Base-by-base conservation (phyloP, 2,329 filamentous ascomycete species). In the Purpureocillium lavendulum region DNA sequence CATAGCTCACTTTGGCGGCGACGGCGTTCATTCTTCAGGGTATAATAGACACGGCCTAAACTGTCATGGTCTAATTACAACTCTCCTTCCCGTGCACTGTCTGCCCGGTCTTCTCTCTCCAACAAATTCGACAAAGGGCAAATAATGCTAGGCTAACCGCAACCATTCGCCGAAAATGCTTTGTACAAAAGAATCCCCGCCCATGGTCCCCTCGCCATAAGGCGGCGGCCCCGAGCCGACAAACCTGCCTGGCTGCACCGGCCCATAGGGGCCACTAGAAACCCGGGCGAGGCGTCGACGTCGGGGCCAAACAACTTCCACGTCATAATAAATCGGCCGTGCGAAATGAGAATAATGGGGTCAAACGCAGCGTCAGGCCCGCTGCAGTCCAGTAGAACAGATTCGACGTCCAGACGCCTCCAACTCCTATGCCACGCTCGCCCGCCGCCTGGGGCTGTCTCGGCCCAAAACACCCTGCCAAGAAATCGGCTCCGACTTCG, bases 51-150 rank as follows among this genome's bases (percentile, higher is more conserved):
- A 47, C 49, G 53, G 49, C 49, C 48, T 44, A 42, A 46, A 45
- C 49, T 45, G 42, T 48, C 51, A 38, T 45, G 33, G 46, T 60
- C 56, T 61, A 61, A 59, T 58, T 61, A 60, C 55, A 61, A 45
- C 47, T 53, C 21, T 26, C 21, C 10, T 5, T 26, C 21, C 21
- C 21, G 21, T 26, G 6, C 10, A 10, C 21, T 26, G 21, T 10
- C 5, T 26, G 21, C 21, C 5, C 21, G 10, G 5, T 26, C 21
- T 10, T 26, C 21, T 26, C 21, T 10, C 5, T 6, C 21, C 21
- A 26, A 26, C 21, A 35, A 32, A 24, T 42, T 43, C 30, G 30
- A 39, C 40, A 42, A 40, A 48, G 42, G 21, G 41, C 45, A 51
- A 45, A 32, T 41, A 41, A 53, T 53, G 53, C 49, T 50, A 37